These are phyloP conservation scores for Gonapodya prolifera DNA, from an alignment of 192 early-diverging fungal species.

Conservation along the genomic window DNA sequence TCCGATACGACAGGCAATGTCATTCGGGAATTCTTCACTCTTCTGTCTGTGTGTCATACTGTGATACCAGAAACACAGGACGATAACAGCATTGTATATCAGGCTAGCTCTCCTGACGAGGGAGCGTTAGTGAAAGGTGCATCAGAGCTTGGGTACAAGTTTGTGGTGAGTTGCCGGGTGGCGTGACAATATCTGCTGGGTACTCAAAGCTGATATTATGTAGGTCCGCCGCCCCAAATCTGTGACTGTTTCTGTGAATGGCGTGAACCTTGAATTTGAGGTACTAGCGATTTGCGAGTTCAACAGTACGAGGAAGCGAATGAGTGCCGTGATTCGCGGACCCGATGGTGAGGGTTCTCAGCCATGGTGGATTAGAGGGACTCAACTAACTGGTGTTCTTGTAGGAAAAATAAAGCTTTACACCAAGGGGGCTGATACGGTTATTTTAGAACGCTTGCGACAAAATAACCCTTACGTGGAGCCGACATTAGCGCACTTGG, in stretches of 20 bases:
- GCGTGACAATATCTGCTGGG: neutral
- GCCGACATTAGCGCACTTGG: slow-evolving; percentile 41
- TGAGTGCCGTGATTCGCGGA: slow-evolving; percentile 81
- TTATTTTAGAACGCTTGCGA: slow-evolving; percentile 82
- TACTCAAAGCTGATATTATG: slow-evolving; percentile 2
- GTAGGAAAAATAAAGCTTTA: slow-evolving; percentile 56
- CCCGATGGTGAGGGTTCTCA: slow-evolving; percentile 56
- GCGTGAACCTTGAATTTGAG: slow-evolving; percentile 61
- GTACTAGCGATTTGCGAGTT: slow-evolving; percentile 96
- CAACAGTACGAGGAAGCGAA: slow-evolving; percentile 96
- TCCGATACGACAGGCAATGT: slow-evolving; percentile 34
- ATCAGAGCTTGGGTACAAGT: slow-evolving; percentile 46
- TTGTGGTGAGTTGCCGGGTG: slow-evolving; percentile 26
- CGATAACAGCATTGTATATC: slow-evolving; percentile 45
- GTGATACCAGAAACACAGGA: slow-evolving; percentile 79
- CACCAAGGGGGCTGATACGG: slow-evolving; percentile 97
- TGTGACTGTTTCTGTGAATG: slow-evolving; percentile 28
- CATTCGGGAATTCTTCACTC: slow-evolving; percentile 79
- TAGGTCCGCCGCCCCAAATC: slow-evolving; percentile 38
- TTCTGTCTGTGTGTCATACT: slow-evolving; percentile 91
- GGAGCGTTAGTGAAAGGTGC: slow-evolving; percentile 79
- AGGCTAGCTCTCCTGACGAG: slow-evolving; percentile 95
- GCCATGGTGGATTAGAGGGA: no score
- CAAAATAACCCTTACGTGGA: slow-evolving; percentile 62
- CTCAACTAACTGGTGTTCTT: neutral